Conservation (phyloP, 2,329 filamentous ascomycete genomes). For the Neofusicoccum laricinum region DNA sequence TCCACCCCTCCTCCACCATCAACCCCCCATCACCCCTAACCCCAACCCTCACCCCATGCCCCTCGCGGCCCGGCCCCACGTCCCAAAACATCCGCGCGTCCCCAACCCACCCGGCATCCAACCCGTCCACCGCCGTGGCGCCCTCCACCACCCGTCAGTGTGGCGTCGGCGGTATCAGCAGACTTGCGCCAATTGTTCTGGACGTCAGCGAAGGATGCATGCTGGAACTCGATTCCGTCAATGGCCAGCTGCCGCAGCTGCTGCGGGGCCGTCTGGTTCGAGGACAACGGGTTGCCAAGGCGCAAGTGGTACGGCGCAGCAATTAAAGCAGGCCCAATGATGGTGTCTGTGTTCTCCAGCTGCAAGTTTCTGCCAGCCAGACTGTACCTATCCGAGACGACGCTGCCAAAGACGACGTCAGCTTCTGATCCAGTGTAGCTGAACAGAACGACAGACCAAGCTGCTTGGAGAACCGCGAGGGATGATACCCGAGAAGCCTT, state of each 20-base stretch:
- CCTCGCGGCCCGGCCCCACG: slow-evolving; percentile 10
- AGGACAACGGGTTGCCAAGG: slow-evolving; percentile 32
- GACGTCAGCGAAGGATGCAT: slow-evolving; percentile 15
- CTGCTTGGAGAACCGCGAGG: slow-evolving; percentile 11
- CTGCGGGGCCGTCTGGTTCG: slow-evolving; percentile 54
- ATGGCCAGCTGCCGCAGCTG: slow-evolving; percentile 63
- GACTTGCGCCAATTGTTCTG: slow-evolving; percentile 15
- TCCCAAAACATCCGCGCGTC: slow-evolving; percentile 11
- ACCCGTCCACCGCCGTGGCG: slow-evolving; percentile 6
- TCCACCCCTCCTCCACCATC: slow-evolving; percentile 6
- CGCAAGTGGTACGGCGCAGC: slow-evolving; percentile 56
- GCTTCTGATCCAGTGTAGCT: slow-evolving; percentile 11
- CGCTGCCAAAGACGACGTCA: slow-evolving; percentile 15
- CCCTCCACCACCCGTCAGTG: too few relatives aligned
- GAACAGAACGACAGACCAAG: slow-evolving; percentile 12
- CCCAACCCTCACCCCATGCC: slow-evolving; percentile 4
- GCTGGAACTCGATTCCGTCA: slow-evolving; percentile 17
- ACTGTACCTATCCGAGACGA: slow-evolving; percentile 14
- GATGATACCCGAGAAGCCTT: slow-evolving; percentile 10
- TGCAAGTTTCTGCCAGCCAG: slow-evolving; percentile 54
- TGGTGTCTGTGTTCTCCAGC: slow-evolving; percentile 48
- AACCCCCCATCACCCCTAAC: slow-evolving; percentile 8
- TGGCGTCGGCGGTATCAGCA: neutral
- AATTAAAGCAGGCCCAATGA: slow-evolving; percentile 61
- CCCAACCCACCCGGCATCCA: neutral